Evolutionary conservation across 2,329 filamentous ascomycete species (phyloP).

Genomic region (Xylaria hypoxylon): DNA sequence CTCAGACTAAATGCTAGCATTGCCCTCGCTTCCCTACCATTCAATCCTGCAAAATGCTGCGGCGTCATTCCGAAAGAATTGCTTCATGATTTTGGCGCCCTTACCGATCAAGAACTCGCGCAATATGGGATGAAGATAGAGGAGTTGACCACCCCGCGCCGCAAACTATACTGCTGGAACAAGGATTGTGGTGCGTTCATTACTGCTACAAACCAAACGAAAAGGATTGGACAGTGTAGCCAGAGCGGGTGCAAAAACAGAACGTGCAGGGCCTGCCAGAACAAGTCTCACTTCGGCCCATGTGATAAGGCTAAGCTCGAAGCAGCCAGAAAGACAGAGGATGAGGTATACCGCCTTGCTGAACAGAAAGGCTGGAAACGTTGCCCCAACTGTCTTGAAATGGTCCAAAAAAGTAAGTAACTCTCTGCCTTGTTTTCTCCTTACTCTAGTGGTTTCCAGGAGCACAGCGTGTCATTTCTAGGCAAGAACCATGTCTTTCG

Average conservation of each 20-base stretch:
- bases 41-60: slow-evolving; percentile 41
- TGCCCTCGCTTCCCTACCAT: slow-evolving; percentile 34
- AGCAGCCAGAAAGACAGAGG: slow-evolving; percentile 7
- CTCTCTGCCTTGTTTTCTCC: neutral
- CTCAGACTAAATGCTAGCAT: neutral
- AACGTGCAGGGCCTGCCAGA: slow-evolving; percentile 38
- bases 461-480: no score
- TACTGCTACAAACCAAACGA: slow-evolving; percentile 15
- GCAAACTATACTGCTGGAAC: slow-evolving; percentile 38
- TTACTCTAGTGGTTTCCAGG: neutral
- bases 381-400: slow-evolving; percentile 39
- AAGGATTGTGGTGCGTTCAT: slow-evolving; percentile 37
- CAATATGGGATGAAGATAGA: slow-evolving; percentile 35
- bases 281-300: slow-evolving; percentile 41
- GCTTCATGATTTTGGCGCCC: neutral
- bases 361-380: slow-evolving; percentile 40
- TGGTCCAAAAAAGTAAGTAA: slow-evolving; percentile 37
- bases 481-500: neutral
- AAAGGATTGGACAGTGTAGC: slow-evolving; percentile 32
- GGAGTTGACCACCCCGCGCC: slow-evolving; percentile 31
- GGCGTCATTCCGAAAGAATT: slow-evolving; percentile 18
- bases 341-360: slow-evolving; percentile 25
- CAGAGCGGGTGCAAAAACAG: slow-evolving; percentile 29
- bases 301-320: slow-evolving; percentile 34
- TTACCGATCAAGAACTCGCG: slow-evolving; percentile 26